Base-by-base conservation (phyloP, 1,284 basidiomycete species). In the Sporisorium reilianum region DNA sequence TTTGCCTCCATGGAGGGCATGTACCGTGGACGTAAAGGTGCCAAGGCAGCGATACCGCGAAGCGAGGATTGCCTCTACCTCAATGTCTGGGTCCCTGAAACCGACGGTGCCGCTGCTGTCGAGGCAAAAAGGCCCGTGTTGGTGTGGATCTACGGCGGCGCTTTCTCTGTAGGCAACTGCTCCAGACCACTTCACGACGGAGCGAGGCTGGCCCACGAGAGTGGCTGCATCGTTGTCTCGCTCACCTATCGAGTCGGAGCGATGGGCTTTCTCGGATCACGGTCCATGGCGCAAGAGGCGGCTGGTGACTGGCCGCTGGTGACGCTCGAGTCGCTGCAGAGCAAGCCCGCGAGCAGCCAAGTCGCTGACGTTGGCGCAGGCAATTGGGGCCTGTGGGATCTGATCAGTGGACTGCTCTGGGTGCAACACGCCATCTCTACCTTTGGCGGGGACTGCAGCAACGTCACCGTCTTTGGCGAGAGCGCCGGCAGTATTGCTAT, bases 401-500 rank as follows among this genome's bases (percentile, higher is more conserved):
- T 91, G 74, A 84, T 88, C 2, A 85, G 87, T 38, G 16, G 89
- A 0, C 84, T 92, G 2, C 71, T 84, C 18, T 92, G 90, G 83
- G 77, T 91, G 3, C 88, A 90, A 64, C 79, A 89, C 12, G 90
- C 91, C 66, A 88, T 92, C 32, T 86, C 85, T 0, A 85, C 85
- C 0, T 91, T 92, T 75, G 90, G 90, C 3, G 91, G 91, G 0
- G 89, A 91, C 80, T 87, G 88, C 18, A 70, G 80, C 41, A 90
- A 90, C 85, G 73, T 83, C 42, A 81, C 79, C 5, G 63, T 68
- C 1, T 81, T 80, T 23, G 81, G 81, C 49, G 76, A 83, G 38
- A 73, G 75, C n/a, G 77, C 79, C 18, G 79, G 79, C 10, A 79
- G 61, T 51, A 57, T 66, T 18, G 69, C 64, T 16, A 75, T 75